Conservation (phyloP, 2,329 filamentous ascomycete genomes). For the Colletotrichum karsti region DNA sequence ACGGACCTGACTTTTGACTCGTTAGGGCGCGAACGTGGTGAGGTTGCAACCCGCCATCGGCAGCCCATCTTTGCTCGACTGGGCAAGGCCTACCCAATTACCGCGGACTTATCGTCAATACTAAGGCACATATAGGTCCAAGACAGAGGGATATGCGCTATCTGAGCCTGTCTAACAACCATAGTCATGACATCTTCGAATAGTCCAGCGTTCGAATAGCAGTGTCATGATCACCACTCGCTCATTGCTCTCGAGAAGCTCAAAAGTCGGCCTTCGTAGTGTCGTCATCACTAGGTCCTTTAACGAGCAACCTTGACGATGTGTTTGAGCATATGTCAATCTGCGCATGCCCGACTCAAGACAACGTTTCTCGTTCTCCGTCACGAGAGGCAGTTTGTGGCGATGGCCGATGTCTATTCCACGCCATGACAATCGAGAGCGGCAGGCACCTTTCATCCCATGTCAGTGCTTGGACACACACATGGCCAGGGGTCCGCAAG, state of each 20-base stretch:
- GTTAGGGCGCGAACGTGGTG: slow-evolving; percentile 26
- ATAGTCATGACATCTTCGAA: too few species aligned
- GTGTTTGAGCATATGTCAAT: too few species aligned
- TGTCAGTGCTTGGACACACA: slow-evolving; percentile 23
- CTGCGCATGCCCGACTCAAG: too few species aligned
- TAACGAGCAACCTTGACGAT: too few species aligned
- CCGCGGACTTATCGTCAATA: background rate
- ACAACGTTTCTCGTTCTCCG: too few species aligned
- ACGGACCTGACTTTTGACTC: background rate
- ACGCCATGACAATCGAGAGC: background rate
- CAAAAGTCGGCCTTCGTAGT: too few species aligned
- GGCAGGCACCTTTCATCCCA: slow-evolving; percentile 18
- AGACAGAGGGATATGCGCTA: background rate
- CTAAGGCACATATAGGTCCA: slow-evolving; percentile 16
- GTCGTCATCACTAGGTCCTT: too few species aligned
- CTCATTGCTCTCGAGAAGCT: too few species aligned
- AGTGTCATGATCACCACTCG: too few species aligned
- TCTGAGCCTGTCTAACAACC: background rate
- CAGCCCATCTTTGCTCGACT: slow-evolving; percentile 23
- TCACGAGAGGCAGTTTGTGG: background rate
- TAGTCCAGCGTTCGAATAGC: too few species aligned
- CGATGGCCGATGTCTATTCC: background rate
- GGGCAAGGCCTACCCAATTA: slow-evolving; percentile 1
- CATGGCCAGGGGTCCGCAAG: slow-evolving; percentile 19
- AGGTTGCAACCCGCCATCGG: slow-evolving; percentile 28